These are phyloP conservation scores for Petunia hybrid DNA, from an alignment of 305 asterid genomes.

Conservation along the genomic window DNA sequence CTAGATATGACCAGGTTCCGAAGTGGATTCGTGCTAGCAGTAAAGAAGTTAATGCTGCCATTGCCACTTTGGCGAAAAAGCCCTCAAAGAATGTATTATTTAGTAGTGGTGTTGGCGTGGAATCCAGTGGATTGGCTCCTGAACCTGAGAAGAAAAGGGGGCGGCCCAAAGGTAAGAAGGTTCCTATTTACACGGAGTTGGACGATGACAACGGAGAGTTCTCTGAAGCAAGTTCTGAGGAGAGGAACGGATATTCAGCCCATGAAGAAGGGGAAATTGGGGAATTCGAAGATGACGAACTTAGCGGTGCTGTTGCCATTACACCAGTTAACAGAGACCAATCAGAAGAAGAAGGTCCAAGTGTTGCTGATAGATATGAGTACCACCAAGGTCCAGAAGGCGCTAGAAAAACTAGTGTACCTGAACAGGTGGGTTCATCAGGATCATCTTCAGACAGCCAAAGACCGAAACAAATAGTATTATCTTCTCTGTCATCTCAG, in stretches of 20 bases:
- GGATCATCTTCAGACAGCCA: constrained; percentile 89
- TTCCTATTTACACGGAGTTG: constrained; percentile 86
- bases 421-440: constrained; percentile 80
- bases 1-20: constrained; percentile 89
- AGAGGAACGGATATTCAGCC: constrained; percentile 72
- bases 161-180: constrained; percentile 78
- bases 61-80: constrained; percentile 83
- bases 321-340: constrained; percentile 67
- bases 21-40: constrained; percentile 91
- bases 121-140: constrained; percentile 61
- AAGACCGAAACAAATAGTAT: constrained; percentile 60
- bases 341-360: constrained; percentile 79
- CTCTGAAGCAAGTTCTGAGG: constrained; percentile 88
- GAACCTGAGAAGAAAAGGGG: constrained; percentile 85
- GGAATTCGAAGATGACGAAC: constrained; percentile 90
- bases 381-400: constrained; percentile 60
- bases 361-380: constrained; percentile 67
- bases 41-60: constrained; percentile 75
- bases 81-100: constrained; percentile 62
- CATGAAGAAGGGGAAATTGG: constrained; percentile 82
- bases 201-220: constrained; percentile 89
- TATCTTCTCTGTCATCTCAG: constrained; percentile 92
- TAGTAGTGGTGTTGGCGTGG: constrained; percentile 57
- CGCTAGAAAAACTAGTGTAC: constrained; percentile 52
- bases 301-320: constrained; percentile 52